These are phyloP conservation scores for Senna siamea DNA, from an alignment of 306 rosid species.

Conservation along the genomic window DNA sequence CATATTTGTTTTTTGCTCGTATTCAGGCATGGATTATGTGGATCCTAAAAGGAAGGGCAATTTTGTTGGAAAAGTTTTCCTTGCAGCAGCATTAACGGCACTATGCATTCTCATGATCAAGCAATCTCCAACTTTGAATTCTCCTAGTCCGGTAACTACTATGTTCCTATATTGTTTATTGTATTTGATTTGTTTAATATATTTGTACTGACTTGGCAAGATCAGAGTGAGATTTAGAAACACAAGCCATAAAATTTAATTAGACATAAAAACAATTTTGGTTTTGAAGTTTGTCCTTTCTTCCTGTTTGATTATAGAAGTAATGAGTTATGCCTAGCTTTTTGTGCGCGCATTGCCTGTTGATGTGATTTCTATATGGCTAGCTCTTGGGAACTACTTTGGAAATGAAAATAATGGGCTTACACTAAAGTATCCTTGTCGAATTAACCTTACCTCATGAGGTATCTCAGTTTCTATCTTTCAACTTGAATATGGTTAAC, in stretches of 20 bases:
- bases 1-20: conserved; percentile 16
- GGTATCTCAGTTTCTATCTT: not conserved
- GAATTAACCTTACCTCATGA: not conserved
- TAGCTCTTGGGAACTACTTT: not conserved
- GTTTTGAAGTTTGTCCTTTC: not conserved
- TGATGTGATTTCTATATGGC: conserved; percentile 18
- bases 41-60: conserved; percentile 81
- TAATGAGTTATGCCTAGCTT: conserved; percentile 1
- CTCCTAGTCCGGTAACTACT: conserved; percentile 69
- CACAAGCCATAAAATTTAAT: conserved; percentile 7
- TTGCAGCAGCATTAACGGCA: conserved; percentile 76
- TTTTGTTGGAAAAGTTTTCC: conserved; percentile 80
- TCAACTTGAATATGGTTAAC: not conserved
- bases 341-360: not conserved
- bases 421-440: conserved; percentile 13
- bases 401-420: not conserved
- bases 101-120: conserved; percentile 83
- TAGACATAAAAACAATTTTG: not conserved
- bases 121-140: conserved; percentile 70
- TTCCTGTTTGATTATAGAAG: not conserved
- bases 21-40: conserved; percentile 76
- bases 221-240: not conserved
- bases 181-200: not conserved
- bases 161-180: conserved; percentile 26
- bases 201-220: not conserved